Percentiles rank a stretch among this genome's conserved stretches.
phyloP scores from a whole-genome alignment of 257 asterid genomes.

The Solanum neorickii region DNA sequence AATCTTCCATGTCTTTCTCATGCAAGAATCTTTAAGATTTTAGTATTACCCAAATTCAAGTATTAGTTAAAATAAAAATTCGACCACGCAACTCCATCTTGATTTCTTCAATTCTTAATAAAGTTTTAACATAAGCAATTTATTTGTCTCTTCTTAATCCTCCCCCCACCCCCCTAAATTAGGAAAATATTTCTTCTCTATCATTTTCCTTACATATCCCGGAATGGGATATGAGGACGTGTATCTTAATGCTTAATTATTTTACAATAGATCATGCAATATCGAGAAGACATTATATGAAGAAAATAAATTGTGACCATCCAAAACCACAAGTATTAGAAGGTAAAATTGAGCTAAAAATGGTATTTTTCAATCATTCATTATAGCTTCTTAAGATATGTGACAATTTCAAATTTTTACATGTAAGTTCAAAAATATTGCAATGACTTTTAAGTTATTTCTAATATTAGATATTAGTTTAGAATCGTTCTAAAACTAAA shows the following conservation, averaged over 20 bases:
- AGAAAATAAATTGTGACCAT: neutral
- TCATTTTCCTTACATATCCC: slow-evolving; percentile 29
- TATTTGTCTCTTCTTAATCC: too few relatives aligned
- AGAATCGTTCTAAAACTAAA: neutral
- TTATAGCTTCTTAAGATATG: neutral
- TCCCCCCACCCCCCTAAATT: neutral
- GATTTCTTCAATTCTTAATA: slow-evolving; percentile 69
- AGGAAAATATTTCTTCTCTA: slow-evolving; percentile 39
- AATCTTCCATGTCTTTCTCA: slow-evolving; percentile 43
- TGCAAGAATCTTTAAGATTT: neutral
- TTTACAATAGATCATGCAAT: neutral
- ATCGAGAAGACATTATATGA: neutral
- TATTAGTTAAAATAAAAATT: neutral
- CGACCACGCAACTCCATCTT: slow-evolving; percentile 62
- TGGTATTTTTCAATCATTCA: too few relatives aligned
- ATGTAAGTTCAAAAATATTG: neutral
- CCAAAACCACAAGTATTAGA: neutral
- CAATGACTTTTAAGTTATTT: neutral
- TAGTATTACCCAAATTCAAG: neutral
- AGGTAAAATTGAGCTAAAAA: neutral
- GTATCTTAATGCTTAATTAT: neutral
- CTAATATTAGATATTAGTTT: neutral
- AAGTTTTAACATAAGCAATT: too few relatives aligned
- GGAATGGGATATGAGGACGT: slow-evolving; percentile 47
- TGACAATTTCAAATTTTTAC: neutral